phyloP scores from a whole-genome alignment of 2,329 filamentous ascomycete genomes.

The Pseudogymnoascus sp. region DNA sequence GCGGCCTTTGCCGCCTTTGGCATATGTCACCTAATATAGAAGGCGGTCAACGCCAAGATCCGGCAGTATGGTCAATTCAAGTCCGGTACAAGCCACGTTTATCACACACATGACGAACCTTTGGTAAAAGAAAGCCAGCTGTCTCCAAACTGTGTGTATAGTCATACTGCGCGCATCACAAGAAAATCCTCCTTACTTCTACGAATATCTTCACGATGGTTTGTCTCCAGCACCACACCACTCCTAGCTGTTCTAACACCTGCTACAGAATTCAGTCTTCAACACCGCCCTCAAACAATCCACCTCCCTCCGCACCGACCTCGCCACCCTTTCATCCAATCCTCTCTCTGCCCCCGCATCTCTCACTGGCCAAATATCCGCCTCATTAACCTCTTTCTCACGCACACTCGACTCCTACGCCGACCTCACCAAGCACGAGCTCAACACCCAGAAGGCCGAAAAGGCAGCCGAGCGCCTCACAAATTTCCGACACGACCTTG shows the following conservation, averaged over 20 bases:
- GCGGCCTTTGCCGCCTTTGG: constrained; percentile 1
- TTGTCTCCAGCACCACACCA: neutral
- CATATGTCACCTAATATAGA: neutral
- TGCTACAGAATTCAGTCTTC: constrained; percentile 66
- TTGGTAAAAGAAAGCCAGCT: constrained; percentile 1
- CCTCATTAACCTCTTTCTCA: constrained; percentile 69
- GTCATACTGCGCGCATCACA: neutral
- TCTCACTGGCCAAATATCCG: constrained; percentile 66
- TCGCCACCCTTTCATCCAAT: constrained; percentile 59
- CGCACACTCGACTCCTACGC: constrained; percentile 92
- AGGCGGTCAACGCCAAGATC: neutral
- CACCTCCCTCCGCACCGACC: constrained; percentile 68
- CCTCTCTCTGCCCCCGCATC: constrained; percentile 51
- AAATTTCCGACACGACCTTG: constrained; percentile 75
- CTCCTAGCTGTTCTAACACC: constrained; percentile 10
- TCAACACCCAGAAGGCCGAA: constrained; percentile 83
- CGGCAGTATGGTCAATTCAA: constrained; percentile 4
- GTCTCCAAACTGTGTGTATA: neutral
- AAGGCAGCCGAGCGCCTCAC: constrained; percentile 81
- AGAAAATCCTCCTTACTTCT: neutral
- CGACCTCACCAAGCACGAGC: constrained; percentile 74
- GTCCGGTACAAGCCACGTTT: constrained; percentile 8
- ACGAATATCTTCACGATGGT: neutral
- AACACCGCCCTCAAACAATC: constrained; percentile 82
- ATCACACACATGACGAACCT: constrained; percentile 4